Percentiles rank a stretch among this genome's conserved stretches.
Evolutionary conservation across 192 early-diverging fungal genomes (phyloP).

Genomic region (Mortierella hygrophila): DNA sequence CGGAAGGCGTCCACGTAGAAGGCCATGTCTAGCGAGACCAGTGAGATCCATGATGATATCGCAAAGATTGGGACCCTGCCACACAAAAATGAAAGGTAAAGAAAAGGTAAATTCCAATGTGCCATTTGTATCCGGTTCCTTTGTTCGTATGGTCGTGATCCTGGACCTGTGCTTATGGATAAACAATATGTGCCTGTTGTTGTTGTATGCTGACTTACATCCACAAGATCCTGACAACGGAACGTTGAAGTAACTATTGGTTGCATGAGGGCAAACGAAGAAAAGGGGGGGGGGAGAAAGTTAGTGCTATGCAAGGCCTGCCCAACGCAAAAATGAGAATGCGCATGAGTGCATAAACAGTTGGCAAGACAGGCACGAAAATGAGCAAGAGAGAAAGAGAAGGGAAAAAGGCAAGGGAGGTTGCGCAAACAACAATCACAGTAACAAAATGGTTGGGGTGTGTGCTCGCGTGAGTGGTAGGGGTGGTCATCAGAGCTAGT

Average conservation of each 20-base stretch:
- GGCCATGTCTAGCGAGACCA: conserved; percentile 79
- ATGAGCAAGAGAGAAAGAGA: background rate
- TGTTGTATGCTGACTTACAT: conserved; percentile 26
- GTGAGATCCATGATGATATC: conserved; percentile 81
- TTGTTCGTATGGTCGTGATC: background rate
- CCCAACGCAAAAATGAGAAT: background rate
- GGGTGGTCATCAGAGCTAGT: background rate
- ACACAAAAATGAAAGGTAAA: background rate
- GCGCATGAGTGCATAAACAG: conserved; percentile 3
- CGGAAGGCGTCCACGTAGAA: conserved; percentile 92
- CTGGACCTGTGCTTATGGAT: background rate
- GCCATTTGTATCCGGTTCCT: background rate
- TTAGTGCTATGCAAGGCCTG: background rate
- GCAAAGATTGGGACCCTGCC: conserved; percentile 64
- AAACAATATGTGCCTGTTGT: background rate
- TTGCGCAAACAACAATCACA: background rate
- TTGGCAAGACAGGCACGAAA: background rate
- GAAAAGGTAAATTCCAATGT: background rate
- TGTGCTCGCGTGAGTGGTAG: background rate
- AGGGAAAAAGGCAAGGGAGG: background rate
- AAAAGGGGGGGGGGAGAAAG: background rate
- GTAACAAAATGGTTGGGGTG: background rate
- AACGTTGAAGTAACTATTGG: conserved; percentile 38
- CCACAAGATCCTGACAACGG: conserved; percentile 42
- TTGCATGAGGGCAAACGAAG: background rate